Percentiles rank a stretch among this genome's conserved stretches.
phyloP scores from a whole-genome alignment of 352 stramenopile species.

The Phytophthora litchii region DNA sequence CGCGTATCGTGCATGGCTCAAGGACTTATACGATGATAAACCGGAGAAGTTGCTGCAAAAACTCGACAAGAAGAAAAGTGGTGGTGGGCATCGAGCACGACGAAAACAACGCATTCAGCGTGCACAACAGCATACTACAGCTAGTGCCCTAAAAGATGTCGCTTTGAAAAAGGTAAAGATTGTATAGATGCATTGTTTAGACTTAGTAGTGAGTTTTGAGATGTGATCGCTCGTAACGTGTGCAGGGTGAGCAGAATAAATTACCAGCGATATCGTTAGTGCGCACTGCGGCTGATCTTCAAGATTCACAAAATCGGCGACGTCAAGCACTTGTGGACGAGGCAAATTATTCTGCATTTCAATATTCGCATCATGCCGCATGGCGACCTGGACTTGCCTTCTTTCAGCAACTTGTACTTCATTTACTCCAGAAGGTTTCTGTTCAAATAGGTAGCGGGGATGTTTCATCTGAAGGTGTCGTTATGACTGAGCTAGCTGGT shows the following conservation, averaged over 20 bases:
- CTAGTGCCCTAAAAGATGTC: constrained; percentile 55
- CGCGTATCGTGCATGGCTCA: constrained; percentile 49
- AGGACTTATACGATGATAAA: constrained; percentile 49
- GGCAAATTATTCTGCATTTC: constrained; percentile 42
- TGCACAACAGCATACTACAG: constrained; percentile 52
- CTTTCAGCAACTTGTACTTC: constrained; percentile 45
- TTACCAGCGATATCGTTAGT: constrained; percentile 18
- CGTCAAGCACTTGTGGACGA: constrained; percentile 47
- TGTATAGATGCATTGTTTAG: neutral
- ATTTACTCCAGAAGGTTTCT: constrained; percentile 18
- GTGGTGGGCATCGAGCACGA: constrained; percentile 1
- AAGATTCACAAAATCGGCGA: constrained; percentile 29
- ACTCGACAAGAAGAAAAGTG: constrained; percentile 33
- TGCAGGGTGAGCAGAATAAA: constrained; percentile 14
- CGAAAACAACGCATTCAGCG: constrained; percentile 28
- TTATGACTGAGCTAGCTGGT: constrained; percentile 18
- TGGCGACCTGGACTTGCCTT: constrained; percentile 55
- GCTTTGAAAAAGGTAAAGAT: constrained; percentile 28
- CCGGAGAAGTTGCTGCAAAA: constrained; percentile 40
- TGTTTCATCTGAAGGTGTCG: constrained; percentile 2
- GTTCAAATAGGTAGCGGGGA: neutral
- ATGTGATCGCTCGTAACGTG: neutral
- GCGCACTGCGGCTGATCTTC: constrained; percentile 8
- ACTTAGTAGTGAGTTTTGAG: neutral
- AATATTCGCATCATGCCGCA: constrained; percentile 36